These are phyloP conservation scores for Lyophyllum semitale DNA, from an alignment of 768 basidiomycete genomes.

Conservation along the genomic window DNA sequence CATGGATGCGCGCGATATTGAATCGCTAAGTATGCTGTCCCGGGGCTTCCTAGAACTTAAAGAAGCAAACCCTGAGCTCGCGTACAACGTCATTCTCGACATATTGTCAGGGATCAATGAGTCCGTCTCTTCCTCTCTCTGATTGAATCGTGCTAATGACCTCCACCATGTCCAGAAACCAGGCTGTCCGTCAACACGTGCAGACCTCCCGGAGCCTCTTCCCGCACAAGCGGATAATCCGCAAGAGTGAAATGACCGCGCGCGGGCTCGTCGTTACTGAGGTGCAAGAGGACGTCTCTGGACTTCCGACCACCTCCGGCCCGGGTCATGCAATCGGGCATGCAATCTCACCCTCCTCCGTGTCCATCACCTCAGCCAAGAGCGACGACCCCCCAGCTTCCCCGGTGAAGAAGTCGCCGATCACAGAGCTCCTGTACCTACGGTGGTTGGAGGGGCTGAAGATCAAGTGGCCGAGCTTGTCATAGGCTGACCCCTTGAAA, in stretches of 20 bases:
- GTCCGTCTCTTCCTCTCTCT: conserved; percentile 46
- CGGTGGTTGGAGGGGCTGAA: conserved; percentile 93
- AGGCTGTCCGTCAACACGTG: conserved; percentile 78
- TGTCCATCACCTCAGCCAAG: conserved; percentile 25
- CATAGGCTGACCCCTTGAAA: conserved; percentile 22
- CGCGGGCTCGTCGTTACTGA: conserved; percentile 84
- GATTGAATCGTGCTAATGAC: conserved; percentile 7
- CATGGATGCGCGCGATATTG: conserved; percentile 87
- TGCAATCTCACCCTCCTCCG: conserved; percentile 16
- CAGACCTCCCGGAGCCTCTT: conserved; percentile 80
- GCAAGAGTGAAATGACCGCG: conserved; percentile 84
- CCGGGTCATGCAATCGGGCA: conserved; percentile 26
- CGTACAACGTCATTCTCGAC: conserved; percentile 87
- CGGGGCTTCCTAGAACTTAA: conserved; percentile 88
- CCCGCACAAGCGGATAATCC: conserved; percentile 76
- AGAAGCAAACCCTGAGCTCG: conserved; percentile 79
- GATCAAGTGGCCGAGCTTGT: conserved; percentile 85
- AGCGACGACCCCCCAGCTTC: conserved; percentile 36
- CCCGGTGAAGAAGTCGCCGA: conserved; percentile 75
- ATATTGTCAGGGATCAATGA: conserved; percentile 89
- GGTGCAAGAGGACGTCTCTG: conserved; percentile 70
- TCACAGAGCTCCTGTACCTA: conserved; percentile 95
- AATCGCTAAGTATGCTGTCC: conserved; percentile 86
- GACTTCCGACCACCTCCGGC: conserved; percentile 43
- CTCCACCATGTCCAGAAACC: conserved; percentile 53